phyloP scores from a whole-genome alignment of 768 basidiomycete species.

The Termitomyces sp. region DNA sequence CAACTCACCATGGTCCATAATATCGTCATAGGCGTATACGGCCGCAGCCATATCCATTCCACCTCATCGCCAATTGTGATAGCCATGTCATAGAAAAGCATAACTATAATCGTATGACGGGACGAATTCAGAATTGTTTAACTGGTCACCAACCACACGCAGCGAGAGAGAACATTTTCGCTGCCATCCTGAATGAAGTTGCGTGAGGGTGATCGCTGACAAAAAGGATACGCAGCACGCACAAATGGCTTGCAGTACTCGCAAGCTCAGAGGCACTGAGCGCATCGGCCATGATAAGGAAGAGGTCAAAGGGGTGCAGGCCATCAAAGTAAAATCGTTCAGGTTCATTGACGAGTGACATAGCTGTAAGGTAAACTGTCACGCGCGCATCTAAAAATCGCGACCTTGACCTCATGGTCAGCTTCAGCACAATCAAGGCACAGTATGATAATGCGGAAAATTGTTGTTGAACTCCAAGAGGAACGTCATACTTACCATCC shows the following conservation, averaged over 20 bases:
- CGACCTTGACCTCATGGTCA: neutral
- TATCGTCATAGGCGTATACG: conserved; percentile 22
- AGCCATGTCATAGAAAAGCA: conserved; percentile 29
- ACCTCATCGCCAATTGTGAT: conserved; percentile 32
- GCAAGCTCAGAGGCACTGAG: conserved; percentile 7
- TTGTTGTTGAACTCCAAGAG: neutral
- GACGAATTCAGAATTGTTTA: neutral
- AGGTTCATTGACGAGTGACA: neutral
- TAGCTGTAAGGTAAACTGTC: neutral
- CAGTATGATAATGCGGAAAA: neutral
- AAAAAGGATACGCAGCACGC: neutral
- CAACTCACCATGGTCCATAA: conserved; percentile 26
- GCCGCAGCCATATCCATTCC: conserved; percentile 28
- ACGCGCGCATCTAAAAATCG: neutral
- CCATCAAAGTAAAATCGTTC: neutral
- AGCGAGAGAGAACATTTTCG: conserved; percentile 33
- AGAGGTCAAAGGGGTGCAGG: neutral
- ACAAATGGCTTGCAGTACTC: conserved; percentile 15
- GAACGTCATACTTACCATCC: neutral
- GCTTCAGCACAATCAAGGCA: neutral
- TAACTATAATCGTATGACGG: neutral
- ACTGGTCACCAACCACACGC: conserved; percentile 25
- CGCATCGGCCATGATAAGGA: neutral
- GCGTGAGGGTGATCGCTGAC: neutral
- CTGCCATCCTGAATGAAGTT: conserved; percentile 21